Evolutionary conservation across 352 stramenopile genomes (phyloP).

Genomic region (Heterotrichella gracilis): DNA sequence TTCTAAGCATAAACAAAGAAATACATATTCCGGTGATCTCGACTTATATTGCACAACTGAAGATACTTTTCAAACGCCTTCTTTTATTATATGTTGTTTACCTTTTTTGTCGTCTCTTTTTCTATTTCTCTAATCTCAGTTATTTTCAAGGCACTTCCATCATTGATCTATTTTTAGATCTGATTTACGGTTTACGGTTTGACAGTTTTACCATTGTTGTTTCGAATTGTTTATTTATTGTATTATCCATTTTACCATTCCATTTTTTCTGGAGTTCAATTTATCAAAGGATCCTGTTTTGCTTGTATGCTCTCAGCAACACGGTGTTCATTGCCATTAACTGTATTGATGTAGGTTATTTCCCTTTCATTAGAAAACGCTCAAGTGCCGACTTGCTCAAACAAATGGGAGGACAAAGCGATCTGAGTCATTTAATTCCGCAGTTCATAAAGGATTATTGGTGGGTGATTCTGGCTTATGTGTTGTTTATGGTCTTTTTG

Average conservation of each 20-base stretch:
- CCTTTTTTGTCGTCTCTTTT: not conserved
- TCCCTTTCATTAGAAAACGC: not conserved
- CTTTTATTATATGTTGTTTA: not conserved
- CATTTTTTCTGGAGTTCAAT: not conserved
- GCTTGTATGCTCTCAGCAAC: not conserved
- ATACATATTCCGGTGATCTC: not conserved
- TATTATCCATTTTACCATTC: not conserved
- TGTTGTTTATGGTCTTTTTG: not conserved
- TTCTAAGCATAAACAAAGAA: too few species aligned
- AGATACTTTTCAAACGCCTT: not conserved
- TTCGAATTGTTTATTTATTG: not conserved
- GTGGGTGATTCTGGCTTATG: not conserved
- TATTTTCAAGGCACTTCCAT: not conserved
- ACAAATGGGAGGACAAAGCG: not conserved
- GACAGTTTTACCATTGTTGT: not conserved
- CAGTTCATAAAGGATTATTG: not conserved
- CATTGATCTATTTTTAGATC: not conserved
- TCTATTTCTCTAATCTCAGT: not conserved
- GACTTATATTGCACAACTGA: not conserved
- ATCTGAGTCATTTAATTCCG: not conserved
- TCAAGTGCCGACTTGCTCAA: not conserved
- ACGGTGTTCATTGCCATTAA: not conserved
- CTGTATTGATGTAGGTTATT: not conserved
- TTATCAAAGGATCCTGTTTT: not conserved
- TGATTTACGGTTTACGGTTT: not conserved